Evolutionary conservation across 148 eudicot genomes (phyloP), one percentile per base, ranked within the genome.

Genomic region (Cornus kousa): DNA sequence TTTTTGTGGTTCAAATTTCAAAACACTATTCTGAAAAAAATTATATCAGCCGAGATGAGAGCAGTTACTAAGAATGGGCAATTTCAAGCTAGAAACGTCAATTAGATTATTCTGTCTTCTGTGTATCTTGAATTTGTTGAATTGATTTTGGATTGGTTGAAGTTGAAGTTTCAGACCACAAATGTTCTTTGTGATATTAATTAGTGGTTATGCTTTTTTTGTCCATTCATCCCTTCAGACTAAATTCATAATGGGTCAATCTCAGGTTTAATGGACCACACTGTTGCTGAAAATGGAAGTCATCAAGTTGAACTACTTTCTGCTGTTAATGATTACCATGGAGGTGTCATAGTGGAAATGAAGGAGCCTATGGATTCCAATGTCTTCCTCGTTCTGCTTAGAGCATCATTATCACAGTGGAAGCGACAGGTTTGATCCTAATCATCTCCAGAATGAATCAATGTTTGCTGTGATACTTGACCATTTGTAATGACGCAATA

Each of bases 331-430:
- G 98, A 94, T 67, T 87, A 87, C n/a, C 84, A 83, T 80, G 94
- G 82, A 32, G 98, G 98, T 32, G 85, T 94, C 76, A 86, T 87
- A 50, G 93, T 92, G 76, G 84, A 92, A 64, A 75, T 94, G 90
- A 62, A 83, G 82, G 89, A 90, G 82, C 85, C 87, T 50, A 90
- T 90, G 90, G 93, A 89, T 48, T 78, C 92, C 5, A 73, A 70
- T 9, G 82, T 73, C 73, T 94, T 94, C 73, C 68, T 9, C 70
- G 53, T 72, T 68, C 53, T 72, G 55, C 97, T 94, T 81, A 88
- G 76, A 84, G 82, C 88, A 72, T 94, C 98, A 32, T 75, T 94
- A 76, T 85, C 86, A 35, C 80, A 78, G 37, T 90, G 93, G 93
- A 83, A 80, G 62, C 82, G 72, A 55, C 86, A 85, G 91, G 93